Conservation (phyloP, 257 asterid genomes). For the Knoxia roxburghii region DNA sequence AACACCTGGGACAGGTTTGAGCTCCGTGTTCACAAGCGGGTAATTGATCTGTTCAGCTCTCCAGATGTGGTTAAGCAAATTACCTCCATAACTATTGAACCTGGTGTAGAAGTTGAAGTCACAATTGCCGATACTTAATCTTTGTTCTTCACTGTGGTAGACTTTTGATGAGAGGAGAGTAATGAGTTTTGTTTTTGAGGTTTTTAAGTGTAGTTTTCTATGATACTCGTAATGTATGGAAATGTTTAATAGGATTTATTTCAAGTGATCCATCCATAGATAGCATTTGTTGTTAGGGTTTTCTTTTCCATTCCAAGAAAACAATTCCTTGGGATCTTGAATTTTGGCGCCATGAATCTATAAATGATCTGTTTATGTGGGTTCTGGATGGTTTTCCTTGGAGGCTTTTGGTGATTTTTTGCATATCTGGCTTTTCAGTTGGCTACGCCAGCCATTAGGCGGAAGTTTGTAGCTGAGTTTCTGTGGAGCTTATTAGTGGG, state of each 20-base stretch:
- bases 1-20: slow-evolving; percentile 52
- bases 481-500: too few species aligned
- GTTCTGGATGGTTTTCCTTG: too few species aligned
- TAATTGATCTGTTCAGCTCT: slow-evolving; percentile 49
- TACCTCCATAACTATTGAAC: slow-evolving; percentile 47
- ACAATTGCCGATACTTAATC: slow-evolving; percentile 42
- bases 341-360: too few species aligned
- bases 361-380: too few species aligned
- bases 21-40: slow-evolving; percentile 52
- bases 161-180: background rate
- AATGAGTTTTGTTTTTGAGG: slow-evolving; percentile 3
- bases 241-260: slow-evolving; percentile 2
- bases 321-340: too few species aligned
- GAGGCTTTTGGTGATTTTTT: too few species aligned
- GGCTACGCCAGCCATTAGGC: too few species aligned
- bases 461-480: too few species aligned
- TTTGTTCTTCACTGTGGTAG: background rate
- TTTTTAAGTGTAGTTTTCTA: background rate
- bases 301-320: too few species aligned
- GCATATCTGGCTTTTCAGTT: too few species aligned
- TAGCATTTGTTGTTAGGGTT: too few species aligned
- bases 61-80: slow-evolving; percentile 46
- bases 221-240: background rate
- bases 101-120: slow-evolving; percentile 54
- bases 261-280: too few species aligned